Evolutionary conservation across 2,329 filamentous ascomycete genomes (phyloP).

Genomic region (Coleophoma crateriformis): DNA sequence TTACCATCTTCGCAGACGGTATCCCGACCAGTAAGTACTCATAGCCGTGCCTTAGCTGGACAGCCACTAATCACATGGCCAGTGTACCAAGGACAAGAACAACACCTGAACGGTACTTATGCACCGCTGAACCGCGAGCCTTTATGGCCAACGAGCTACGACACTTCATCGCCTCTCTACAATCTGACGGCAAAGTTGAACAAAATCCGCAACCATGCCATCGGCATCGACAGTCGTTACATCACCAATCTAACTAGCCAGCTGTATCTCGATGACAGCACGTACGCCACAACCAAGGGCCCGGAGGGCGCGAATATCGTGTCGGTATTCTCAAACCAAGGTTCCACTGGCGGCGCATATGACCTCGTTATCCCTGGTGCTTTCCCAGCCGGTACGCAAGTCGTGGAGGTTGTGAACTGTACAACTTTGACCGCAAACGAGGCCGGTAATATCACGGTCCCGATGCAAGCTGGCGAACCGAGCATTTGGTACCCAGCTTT

Average conservation of each 20-base stretch:
- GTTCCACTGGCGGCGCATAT: neutral
- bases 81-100: constrained; percentile 44
- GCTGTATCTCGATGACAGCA: neutral
- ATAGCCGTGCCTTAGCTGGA: constrained; percentile 7
- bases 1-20: constrained; percentile 39
- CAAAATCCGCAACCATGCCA: constrained; percentile 31
- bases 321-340: constrained; percentile 1
- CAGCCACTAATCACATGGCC: constrained; percentile 14
- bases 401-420: constrained; percentile 1
- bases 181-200: constrained; percentile 32
- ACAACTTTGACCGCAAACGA: neutral
- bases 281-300: constrained; percentile 1
- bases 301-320: constrained; percentile 1
- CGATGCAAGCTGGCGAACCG: constrained; percentile 29
- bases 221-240: neutral
- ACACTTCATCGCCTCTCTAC: constrained; percentile 30
- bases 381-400: neutral
- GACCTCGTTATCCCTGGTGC: neutral
- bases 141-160: constrained; percentile 32
- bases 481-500: constrained; percentile 29
- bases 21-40: constrained; percentile 32
- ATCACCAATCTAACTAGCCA: neutral
- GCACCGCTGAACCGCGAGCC: constrained; percentile 35
- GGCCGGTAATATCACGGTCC: neutral
- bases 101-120: constrained; percentile 32